These are phyloP conservation scores for Fusarium hainanense DNA, from an alignment of 2,329 filamentous ascomycete species.

Conservation along the genomic window DNA sequence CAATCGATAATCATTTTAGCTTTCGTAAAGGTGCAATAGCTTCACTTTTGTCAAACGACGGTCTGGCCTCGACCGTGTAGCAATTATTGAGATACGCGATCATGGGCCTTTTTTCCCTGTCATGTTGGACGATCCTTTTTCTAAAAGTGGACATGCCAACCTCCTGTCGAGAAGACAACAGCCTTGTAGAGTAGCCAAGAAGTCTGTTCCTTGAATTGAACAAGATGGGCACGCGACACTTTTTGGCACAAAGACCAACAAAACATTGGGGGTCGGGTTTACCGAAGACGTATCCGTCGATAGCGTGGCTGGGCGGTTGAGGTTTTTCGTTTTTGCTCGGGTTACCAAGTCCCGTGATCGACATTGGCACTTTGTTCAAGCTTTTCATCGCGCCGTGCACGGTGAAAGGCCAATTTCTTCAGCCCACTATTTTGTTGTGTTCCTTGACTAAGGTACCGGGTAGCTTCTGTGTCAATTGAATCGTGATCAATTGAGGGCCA, in stretches of 20 bases:
- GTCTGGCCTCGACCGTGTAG: not conserved
- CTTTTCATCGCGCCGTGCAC: not conserved
- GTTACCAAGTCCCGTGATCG: not conserved
- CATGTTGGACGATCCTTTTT: slow-evolving; percentile 15
- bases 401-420: not conserved
- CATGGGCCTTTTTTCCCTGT: slow-evolving; percentile 10
- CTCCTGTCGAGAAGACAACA: not conserved
- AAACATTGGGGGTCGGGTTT: slow-evolving; percentile 12
- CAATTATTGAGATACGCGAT: slow-evolving; percentile 17
- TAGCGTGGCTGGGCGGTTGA: not conserved
- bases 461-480: not conserved
- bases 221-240: slow-evolving; percentile 32
- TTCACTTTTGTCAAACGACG: not conserved
- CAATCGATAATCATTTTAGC: not conserved
- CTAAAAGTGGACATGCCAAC: not conserved
- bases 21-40: slow-evolving; percentile 1
- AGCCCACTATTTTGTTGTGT: not conserved
- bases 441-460: not conserved
- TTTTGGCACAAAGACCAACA: not conserved
- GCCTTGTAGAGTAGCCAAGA: not conserved
- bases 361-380: slow-evolving; percentile 3
- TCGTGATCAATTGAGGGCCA: not conserved
- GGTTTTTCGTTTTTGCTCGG: not conserved
- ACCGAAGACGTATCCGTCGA: slow-evolving; percentile 4
- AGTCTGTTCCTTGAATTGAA: slow-evolving; percentile 8